These are phyloP conservation scores for Rhodamnia rubescens DNA, from an alignment of 345 rosid species.

Conservation along the genomic window DNA sequence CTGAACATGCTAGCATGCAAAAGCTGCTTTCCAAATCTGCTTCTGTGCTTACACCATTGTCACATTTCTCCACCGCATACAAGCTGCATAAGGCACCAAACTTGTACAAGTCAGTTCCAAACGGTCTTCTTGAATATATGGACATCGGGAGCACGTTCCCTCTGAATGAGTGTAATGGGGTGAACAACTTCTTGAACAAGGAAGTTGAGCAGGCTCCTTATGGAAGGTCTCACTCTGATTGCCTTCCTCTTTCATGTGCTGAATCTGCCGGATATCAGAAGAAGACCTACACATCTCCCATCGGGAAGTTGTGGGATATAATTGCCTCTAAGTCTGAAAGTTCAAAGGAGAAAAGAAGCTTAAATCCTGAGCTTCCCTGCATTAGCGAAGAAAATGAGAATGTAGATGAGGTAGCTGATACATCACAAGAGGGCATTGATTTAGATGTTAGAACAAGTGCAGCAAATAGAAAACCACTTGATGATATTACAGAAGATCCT, in stretches of 20 bases:
- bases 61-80: conserved; percentile 33
- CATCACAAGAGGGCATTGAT: conserved; percentile 18
- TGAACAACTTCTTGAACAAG: conserved; percentile 17
- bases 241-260: conserved; percentile 25
- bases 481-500: conserved; percentile 33
- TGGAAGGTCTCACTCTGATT: conserved; percentile 32
- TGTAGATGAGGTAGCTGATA: conserved; percentile 31
- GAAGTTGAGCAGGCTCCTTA: conserved; percentile 17
- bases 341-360: conserved; percentile 61
- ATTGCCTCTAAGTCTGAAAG: conserved; percentile 41
- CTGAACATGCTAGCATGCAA: conserved; percentile 40
- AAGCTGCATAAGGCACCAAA: conserved; percentile 19
- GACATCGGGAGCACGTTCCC: conserved; percentile 11
- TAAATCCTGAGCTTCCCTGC: conserved; percentile 74
- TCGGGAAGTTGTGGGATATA: conserved; percentile 67
- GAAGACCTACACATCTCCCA: conserved; percentile 53
- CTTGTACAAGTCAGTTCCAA: conserved; percentile 51
- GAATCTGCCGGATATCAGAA: conserved; percentile 25
- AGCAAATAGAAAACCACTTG: conserved; percentile 46
- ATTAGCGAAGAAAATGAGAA: conserved; percentile 77
- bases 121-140: conserved; percentile 48
- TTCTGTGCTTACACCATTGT: conserved; percentile 44
- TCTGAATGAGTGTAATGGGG: conserved; percentile 1
- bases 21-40: conserved; percentile 68
- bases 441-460: conserved; percentile 18